Conservation (phyloP, 164 flowering plant genomes). For the Berberis thunbergii region DNA sequence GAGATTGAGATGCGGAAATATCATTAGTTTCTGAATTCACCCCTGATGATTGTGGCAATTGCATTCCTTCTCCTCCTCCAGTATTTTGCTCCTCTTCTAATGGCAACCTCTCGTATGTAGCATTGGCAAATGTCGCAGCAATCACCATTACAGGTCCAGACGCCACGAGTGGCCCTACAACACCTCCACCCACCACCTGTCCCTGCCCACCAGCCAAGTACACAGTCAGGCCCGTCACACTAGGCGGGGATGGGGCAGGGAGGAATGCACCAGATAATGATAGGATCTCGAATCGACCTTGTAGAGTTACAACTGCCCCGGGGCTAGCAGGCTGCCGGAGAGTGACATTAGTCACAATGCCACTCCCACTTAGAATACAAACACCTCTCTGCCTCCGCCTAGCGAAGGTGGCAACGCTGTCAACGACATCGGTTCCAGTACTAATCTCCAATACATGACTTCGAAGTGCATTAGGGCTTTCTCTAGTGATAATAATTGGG, state of each 20-base stretch:
- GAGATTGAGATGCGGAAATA: constrained; percentile 6
- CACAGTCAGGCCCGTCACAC: constrained; percentile 51
- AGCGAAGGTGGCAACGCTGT: constrained; percentile 39
- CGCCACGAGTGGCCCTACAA: constrained; percentile 51
- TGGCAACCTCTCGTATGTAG: constrained; percentile 52
- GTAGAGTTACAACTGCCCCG: constrained; percentile 37
- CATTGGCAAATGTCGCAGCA: constrained; percentile 58
- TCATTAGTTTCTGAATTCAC: constrained; percentile 8
- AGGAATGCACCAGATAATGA: constrained; percentile 62
- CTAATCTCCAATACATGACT: constrained; percentile 55
- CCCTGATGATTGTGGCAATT: constrained; percentile 14
- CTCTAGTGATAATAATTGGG: constrained; percentile 38
- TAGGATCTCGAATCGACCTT: constrained; percentile 56
- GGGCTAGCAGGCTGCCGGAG: constrained; percentile 52
- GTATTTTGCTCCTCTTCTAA: constrained; percentile 27
- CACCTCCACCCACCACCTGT: constrained; percentile 69
- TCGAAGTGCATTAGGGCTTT: constrained; percentile 14
- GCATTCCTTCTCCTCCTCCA: constrained; percentile 19
- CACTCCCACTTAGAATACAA: constrained; percentile 51
- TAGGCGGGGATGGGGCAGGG: constrained; percentile 59
- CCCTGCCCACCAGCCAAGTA: constrained; percentile 66
- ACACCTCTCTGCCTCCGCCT: constrained; percentile 51
- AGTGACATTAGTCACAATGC: constrained; percentile 44
- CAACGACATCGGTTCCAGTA: constrained; percentile 45
- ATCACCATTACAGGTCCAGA: constrained; percentile 67